Percentiles rank a stretch among this genome's conserved stretches.
phyloP scores from a whole-genome alignment of 1,284 basidiomycete genomes.

The Sporisorium sorghi region DNA sequence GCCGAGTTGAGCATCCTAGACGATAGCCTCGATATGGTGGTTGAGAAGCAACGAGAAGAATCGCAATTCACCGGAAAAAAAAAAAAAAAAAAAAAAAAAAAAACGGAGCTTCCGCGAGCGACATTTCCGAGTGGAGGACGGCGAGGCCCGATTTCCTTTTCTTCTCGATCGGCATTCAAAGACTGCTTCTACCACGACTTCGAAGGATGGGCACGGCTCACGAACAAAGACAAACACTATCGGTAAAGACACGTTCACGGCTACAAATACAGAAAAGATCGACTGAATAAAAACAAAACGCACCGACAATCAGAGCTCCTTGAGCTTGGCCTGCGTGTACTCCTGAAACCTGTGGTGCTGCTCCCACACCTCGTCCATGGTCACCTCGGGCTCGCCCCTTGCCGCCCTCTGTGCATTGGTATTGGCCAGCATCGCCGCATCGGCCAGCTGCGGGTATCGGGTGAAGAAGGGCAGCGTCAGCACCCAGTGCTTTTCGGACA shows the following conservation, averaged over 20 bases:
- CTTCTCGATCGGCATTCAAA: slow-evolving; percentile 1
- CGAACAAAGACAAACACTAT: neutral
- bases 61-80: neutral
- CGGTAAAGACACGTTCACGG: neutral
- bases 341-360: slow-evolving; percentile 30
- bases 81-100: too few relatives aligned
- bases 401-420: slow-evolving; percentile 30
- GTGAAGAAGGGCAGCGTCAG: slow-evolving; percentile 48
- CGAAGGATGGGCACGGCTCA: too few relatives aligned
- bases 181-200: neutral
- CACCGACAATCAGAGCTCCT: slow-evolving; percentile 15
- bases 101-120: too few relatives aligned
- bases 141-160: slow-evolving; percentile 4
- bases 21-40: neutral
- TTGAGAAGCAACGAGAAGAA: neutral
- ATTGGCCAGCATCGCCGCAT: slow-evolving; percentile 28
- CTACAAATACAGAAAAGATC: neutral
- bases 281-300: neutral
- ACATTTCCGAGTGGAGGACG: neutral
- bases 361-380: slow-evolving; percentile 43
- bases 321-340: slow-evolving; percentile 32
- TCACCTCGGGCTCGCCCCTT: slow-evolving; percentile 23
- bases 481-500: slow-evolving; percentile 41
- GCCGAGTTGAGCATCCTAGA: slow-evolving; percentile 9
- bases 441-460: slow-evolving; percentile 47